These are phyloP conservation scores for Tripterygium wilfordii DNA, from an alignment of 177 flowering plant species.

Conservation along the genomic window DNA sequence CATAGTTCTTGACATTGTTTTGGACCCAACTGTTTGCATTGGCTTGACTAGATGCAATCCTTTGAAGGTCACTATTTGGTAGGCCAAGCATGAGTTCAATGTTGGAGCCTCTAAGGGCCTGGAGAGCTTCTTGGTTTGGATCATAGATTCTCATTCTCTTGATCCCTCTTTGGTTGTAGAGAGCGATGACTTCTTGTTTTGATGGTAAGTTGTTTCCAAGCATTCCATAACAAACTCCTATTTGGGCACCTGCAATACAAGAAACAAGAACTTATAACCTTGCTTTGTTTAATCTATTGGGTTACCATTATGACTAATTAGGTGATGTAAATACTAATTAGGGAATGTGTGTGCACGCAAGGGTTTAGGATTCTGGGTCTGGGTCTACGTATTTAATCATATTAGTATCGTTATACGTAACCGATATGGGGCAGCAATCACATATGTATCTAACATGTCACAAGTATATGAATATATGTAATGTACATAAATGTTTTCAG, in stretches of 20 bases:
- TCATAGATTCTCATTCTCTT: background rate
- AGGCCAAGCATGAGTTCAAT: conserved; percentile 1
- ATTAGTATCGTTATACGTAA: no score
- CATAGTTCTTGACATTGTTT: conserved; percentile 6
- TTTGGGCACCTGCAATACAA: conserved; percentile 12
- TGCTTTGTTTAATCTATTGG: no score
- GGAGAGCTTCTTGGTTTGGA: background rate
- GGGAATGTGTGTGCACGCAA: no score
- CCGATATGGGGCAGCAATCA: no score
- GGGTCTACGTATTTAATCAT: no score
- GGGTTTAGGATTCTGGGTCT: no score
- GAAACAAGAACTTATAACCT: no score
- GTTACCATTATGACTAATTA: no score
- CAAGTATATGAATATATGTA: conserved; percentile 3
- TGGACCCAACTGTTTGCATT: conserved; percentile 3
- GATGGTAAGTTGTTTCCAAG: background rate
- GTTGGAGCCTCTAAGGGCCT: conserved; percentile 1
- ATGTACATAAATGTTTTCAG: background rate
- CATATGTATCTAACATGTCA: background rate
- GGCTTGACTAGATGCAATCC: background rate
- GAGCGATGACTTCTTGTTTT: background rate
- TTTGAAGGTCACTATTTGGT: background rate
- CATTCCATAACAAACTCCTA: background rate
- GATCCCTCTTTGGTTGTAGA: background rate
- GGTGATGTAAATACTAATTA: no score